Evolutionary conservation across 2,329 filamentous ascomycete species (phyloP), one percentile per base, ranked within the genome.

Genomic region (Fonsecaea nubica): DNA sequence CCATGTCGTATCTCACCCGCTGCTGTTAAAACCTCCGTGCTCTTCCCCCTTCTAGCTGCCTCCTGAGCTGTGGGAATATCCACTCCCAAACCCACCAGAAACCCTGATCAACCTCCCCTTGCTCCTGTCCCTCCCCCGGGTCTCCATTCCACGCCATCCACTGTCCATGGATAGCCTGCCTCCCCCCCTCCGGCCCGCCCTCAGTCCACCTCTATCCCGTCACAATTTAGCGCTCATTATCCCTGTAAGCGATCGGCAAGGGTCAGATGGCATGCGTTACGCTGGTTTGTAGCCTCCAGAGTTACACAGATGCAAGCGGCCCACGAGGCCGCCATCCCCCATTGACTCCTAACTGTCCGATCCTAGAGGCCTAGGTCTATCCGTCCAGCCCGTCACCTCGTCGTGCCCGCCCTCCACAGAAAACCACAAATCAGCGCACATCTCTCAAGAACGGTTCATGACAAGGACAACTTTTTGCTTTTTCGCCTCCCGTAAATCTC

Each of bases 251-350:
- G 57, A 65, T 61, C 57, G 38, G 50, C 58, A 48, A 65, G 63
- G 63, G 63, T 65, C 63, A 65, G 63, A 65, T 65, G 63, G 63
- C 63, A 65, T 65, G 63, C 63, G 63, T 65, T 38, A 25, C 33
- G 48, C 33, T 50, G 30, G 50, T 56, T 25, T 57, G 61, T 38
- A 45, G 36, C 48, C 52, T 38, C 48, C 55, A 50, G 33, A 25
- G 57, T 13, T 60, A 58, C 57, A 45, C 36, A 50, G 42, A 40
- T 45, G 56, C 56, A 45, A 63, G 18, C 25, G 55, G 35, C 45
- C 58, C 63, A 65, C 63, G 63, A 65, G 63, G 63, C 58, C 58
- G 63, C 54, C 63, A 58, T 58, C 63, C 58, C 36, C 54, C 63
- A 45, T 62, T 57, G 55, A 58, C 18, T 42, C 36, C 21, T 25